Evolutionary conservation across 2,329 filamentous ascomycete species (phyloP), one percentile per base, ranked within the genome.

Genomic region (Aciculosporium take): DNA sequence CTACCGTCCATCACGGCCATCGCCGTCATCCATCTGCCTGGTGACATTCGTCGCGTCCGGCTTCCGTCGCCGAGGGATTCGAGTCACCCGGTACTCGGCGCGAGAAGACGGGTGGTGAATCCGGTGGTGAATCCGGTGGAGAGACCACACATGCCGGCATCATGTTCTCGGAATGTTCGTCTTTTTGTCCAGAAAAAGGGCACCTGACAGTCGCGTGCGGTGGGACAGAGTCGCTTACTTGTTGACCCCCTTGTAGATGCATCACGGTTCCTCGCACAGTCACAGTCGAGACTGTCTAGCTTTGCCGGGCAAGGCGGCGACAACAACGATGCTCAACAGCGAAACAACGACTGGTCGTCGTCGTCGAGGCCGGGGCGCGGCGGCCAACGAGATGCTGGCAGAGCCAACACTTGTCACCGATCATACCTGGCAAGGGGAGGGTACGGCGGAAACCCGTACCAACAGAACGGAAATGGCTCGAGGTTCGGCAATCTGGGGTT

Each of bases 241-340:
- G 9, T 13, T 9, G 12, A 37, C 9, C 17, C 17, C 27, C n/a
- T n/a, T 40, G 21, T 56, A 95, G 91, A 96, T 80, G 91, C 91
- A 55, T 96, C 89, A 51, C 82, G 81, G 53, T 98, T 98, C 61
- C 78, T 98, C 54, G 85, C 88, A 46, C 91, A 96, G 74, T 95
- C 88, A 51, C 88, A 94, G 69, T 94, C 88, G 46, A 81, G 86
- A 48, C 70, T 96, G 54, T 85, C 82, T 51, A 77, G 68, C 59
- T 78, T 87, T 46, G 48, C 42, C 23, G 74, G 68, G 64, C 75
- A 81, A 58, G 63, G 74, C 45, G 76, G 65, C 48, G 65, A 62
- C 46, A 63, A 62, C 46, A 63, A 60, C 37, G 53, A 51, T 25
- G 45, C 47, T 30, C 48, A 48, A 40, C 52, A 49, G 40, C 51